phyloP scores from a whole-genome alignment of 768 basidiomycete species.

The Leccinellum luteum region DNA sequence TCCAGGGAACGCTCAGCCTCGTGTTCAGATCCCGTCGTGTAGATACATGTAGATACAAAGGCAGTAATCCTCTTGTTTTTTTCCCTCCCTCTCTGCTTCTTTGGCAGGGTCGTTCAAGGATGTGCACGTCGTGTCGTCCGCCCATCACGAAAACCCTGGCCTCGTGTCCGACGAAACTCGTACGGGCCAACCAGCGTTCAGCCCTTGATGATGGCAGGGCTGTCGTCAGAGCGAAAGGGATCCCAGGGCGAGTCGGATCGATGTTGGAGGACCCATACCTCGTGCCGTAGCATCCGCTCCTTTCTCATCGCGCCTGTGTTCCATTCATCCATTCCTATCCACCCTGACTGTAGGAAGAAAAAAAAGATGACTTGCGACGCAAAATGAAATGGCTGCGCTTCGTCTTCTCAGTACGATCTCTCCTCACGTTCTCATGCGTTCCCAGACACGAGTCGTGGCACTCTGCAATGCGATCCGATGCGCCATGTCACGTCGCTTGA shows the following conservation, averaged over 20 bases:
- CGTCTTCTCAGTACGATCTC: slow-evolving; percentile 1
- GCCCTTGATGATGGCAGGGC: neutral
- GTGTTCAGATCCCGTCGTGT: neutral
- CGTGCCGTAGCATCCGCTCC: neutral
- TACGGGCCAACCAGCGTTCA: neutral
- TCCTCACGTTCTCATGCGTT: neutral
- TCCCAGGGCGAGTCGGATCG: neutral
- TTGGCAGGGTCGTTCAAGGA: slow-evolving; percentile 3
- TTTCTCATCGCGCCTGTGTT: neutral
- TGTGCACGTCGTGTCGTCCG: neutral
- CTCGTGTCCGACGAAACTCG: slow-evolving; percentile 6
- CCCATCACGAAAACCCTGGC: slow-evolving; percentile 1
- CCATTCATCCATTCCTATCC: neutral
- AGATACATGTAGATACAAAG: neutral
- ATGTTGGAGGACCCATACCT: neutral
- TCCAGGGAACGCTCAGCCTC: neutral
- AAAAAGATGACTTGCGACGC: neutral
- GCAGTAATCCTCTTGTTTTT: neutral
- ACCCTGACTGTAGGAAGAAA: slow-evolving; percentile 7
- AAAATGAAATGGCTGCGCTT: neutral
- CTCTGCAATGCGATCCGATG: neutral
- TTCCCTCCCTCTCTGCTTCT: slow-evolving; percentile 2
- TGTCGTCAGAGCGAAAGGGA: neutral
- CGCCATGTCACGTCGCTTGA: neutral
- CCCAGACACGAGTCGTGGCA: slow-evolving; percentile 6